These are phyloP conservation scores for Halophytophthora polymorphica DNA, from an alignment of 352 stramenopile species.

Conservation along the genomic window DNA sequence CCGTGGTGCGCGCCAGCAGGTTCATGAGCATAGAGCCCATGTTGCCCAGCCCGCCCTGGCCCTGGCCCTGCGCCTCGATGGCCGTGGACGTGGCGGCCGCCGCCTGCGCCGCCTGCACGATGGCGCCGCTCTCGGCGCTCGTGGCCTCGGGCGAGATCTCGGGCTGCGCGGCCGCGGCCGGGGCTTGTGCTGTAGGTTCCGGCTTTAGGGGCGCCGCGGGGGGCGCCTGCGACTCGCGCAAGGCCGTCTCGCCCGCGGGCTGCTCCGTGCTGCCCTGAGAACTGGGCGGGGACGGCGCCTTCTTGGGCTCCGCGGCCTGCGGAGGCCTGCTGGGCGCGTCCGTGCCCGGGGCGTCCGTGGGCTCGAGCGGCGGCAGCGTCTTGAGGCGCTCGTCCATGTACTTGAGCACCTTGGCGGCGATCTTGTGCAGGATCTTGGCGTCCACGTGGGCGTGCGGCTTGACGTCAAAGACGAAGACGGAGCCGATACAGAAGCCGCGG, in stretches of 20 bases:
- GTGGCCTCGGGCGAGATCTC: constrained; percentile 10
- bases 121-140: constrained; percentile 30
- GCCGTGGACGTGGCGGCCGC: constrained; percentile 46
- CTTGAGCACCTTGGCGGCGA: constrained; percentile 84
- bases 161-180: constrained; percentile 6
- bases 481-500: constrained; percentile 77
- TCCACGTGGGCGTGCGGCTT: constrained; percentile 75
- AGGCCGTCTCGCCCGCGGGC: constrained; percentile 51
- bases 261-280: constrained; percentile 35
- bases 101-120: constrained; percentile 36
- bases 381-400: constrained; percentile 87
- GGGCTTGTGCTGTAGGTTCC: constrained; percentile 15
- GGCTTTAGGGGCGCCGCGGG: constrained; percentile 31
- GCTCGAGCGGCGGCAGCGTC: constrained; percentile 27
- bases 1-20: constrained; percentile 72
- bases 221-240: constrained; percentile 40
- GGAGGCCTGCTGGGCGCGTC: no score
- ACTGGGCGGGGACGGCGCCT: constrained; percentile 23
- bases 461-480: constrained; percentile 85
- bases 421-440: constrained; percentile 84
- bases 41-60: constrained; percentile 66
- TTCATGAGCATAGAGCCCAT: constrained; percentile 90
- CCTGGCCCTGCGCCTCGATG: constrained; percentile 60
- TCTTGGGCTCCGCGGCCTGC: constrained; percentile 20
- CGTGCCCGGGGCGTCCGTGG: constrained; percentile 10